Base-by-base conservation (phyloP, 2,329 filamentous ascomycete species). In the Thielaviopsis euricoi region DNA sequence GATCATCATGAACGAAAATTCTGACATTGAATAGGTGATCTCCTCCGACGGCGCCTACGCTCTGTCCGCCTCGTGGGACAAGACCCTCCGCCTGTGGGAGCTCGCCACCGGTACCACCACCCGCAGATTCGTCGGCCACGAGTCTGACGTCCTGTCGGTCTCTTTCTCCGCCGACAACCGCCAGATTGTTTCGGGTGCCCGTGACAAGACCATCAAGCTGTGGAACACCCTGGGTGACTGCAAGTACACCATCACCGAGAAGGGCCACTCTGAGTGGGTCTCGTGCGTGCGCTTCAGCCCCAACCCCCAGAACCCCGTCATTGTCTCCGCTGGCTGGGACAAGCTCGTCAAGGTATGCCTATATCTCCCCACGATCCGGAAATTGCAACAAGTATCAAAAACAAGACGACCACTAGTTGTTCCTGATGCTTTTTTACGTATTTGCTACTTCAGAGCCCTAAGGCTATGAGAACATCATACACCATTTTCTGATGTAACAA, bases 371-470 rank as follows among this genome's bases (percentile, higher is more conserved):
- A 48, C 19, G 33, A 43, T 43, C 17, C 10, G 37, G 37, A 43
- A 43, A 43, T 17, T n/a, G 37, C 37, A 43, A 43, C 37, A 43
- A 43, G 37, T n/a, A 43, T n/a, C 37, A 43, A n/a, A n/a, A n/a
- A 43, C 37, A 43, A 43, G 29, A n/a, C 49, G n/a, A 29, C 43
- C 29, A 48, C 60, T 65, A 62, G 60, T 64, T 72, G 77, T 77
- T 82, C 73, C 93, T 89, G 91, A 97, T 97, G 91, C 81, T 86
- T 74, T 75, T 74, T 72, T 78, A 89, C 89, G 90, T 97, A 97
- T 97, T 97, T 97, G 93, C 93, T 97, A 97, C 93, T 98, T 97
- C 91, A 96, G 93, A 98, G 89, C 89, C 82, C 71, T 73, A 71
- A 69, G 56, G 90, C 89, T 75, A 95, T 97, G 93, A 98, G 91